Evolutionary conservation across 768 basidiomycete species (phyloP).

Genomic region (Mycena leptocephala): DNA sequence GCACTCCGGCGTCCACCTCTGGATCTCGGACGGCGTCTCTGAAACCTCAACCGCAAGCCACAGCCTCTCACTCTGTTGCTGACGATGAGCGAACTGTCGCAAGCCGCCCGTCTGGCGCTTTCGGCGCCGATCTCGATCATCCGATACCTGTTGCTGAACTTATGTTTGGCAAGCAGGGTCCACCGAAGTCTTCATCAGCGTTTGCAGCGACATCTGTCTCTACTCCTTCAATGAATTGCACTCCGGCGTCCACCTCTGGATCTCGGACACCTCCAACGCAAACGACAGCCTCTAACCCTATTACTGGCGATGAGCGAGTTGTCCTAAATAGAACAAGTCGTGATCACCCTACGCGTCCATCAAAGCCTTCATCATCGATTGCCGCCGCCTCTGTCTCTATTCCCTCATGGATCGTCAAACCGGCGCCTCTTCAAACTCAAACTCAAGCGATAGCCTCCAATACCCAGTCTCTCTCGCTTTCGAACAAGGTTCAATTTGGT

Average conservation of each 20-base stretch:
- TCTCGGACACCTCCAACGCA: not conserved
- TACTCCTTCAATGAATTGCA: not conserved
- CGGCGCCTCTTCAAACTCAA: not conserved
- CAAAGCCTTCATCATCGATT: not conserved
- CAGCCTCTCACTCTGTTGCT: not conserved
- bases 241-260: not conserved
- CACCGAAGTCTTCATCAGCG: not conserved
- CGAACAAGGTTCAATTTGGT: not conserved
- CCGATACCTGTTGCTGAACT: constrained; percentile 15
- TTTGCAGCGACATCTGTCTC: not conserved
- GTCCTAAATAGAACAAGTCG: not conserved
- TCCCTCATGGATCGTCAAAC: not conserved
- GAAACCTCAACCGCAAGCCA: not conserved
- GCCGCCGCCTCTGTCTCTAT: not conserved
- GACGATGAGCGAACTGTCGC: not conserved
- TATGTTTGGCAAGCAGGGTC: constrained; percentile 30
- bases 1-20: not conserved
- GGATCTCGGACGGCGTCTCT: not conserved
- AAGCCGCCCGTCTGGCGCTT: not conserved
- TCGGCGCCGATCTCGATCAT: not conserved
- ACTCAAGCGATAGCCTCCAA: not conserved
- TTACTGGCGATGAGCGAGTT: not conserved
- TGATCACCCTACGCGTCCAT: too few species aligned
- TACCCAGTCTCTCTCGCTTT: not conserved
- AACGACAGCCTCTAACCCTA: not conserved